phyloP scores from a whole-genome alignment of 148 eudicot genomes.

The Silene latifolia region DNA sequence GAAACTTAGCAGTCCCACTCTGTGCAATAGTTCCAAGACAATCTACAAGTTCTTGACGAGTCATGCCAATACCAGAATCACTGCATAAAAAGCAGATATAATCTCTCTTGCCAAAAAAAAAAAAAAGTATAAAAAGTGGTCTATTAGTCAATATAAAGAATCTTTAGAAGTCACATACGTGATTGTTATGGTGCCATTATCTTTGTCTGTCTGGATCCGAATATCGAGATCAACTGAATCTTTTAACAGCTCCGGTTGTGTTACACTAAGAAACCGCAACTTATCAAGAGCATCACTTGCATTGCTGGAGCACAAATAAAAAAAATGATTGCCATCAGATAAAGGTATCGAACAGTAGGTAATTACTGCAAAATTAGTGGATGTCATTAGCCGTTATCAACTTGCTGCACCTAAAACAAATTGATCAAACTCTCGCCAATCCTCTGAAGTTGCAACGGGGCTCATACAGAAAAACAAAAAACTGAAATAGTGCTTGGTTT shows the following conservation, averaged over 20 bases:
- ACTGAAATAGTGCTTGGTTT: no score
- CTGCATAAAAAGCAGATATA: slow-evolving; percentile 31
- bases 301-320: slow-evolving; percentile 47
- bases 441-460: no score
- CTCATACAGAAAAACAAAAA: no score
- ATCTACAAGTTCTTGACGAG: slow-evolving; percentile 82
- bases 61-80: slow-evolving; percentile 98
- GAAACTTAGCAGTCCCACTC: slow-evolving; percentile 98
- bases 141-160: neutral
- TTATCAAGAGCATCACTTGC: slow-evolving; percentile 99
- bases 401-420: no score
- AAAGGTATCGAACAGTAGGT: neutral
- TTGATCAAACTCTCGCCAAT: no score
- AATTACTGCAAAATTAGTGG: no score
- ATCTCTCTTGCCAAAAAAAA: neutral
- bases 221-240: slow-evolving; percentile 78
- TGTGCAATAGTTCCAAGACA: slow-evolving; percentile 99
- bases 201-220: slow-evolving; percentile 77
- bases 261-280: slow-evolving; percentile 90
- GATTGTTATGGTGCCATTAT: slow-evolving; percentile 79
- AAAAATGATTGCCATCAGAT: slow-evolving; percentile 1
- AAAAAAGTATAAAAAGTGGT: neutral
- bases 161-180: slow-evolving; percentile 49
- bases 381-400: no score
- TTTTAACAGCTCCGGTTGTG: slow-evolving; percentile 63